Conservation (phyloP, 1,139 yeast species). For the Saccharomyces hybrid region DNA sequence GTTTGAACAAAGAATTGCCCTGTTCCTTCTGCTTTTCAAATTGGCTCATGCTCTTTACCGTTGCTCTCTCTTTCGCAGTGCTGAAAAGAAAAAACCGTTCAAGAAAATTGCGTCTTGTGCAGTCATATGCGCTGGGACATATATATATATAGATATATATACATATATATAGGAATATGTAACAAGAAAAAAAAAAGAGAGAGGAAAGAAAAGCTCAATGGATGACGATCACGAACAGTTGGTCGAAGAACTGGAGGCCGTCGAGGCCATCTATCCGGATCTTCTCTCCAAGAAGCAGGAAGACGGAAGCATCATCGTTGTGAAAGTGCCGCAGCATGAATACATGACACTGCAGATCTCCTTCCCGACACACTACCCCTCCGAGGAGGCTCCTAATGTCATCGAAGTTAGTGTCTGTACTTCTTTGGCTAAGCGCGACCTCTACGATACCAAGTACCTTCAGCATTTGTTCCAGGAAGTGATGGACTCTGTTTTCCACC, state of each 20-base stretch:
- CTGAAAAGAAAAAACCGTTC: conserved; percentile 2
- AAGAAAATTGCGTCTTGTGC: background rate
- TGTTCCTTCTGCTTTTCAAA: conserved; percentile 31
- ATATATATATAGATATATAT: background rate
- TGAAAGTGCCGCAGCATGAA: conserved; percentile 59
- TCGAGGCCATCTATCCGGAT: conserved; percentile 84
- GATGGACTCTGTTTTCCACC: conserved; percentile 42
- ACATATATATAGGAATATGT: background rate
- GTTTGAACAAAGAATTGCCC: conserved; percentile 64
- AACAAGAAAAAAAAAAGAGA: background rate
- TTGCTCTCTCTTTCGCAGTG: conserved; percentile 2
- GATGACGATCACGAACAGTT: conserved; percentile 42
- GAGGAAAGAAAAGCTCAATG: conserved; percentile 4
- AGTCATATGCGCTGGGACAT: background rate
- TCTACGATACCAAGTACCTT: conserved; percentile 39
- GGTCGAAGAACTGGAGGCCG: conserved; percentile 71
- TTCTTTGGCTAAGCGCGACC: conserved; percentile 25
- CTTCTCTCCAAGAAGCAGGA: conserved; percentile 38
- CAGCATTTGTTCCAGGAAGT: conserved; percentile 41
- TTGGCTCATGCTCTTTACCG: conserved; percentile 13
- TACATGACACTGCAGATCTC: conserved; percentile 52
- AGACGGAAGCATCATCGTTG: conserved; percentile 37
- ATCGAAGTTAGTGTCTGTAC: conserved; percentile 42
- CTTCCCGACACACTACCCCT: conserved; percentile 68
- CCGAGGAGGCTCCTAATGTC: conserved; percentile 44